Conservation (phyloP, 345 rosid genomes). For the Dipteronia sinensis region DNA sequence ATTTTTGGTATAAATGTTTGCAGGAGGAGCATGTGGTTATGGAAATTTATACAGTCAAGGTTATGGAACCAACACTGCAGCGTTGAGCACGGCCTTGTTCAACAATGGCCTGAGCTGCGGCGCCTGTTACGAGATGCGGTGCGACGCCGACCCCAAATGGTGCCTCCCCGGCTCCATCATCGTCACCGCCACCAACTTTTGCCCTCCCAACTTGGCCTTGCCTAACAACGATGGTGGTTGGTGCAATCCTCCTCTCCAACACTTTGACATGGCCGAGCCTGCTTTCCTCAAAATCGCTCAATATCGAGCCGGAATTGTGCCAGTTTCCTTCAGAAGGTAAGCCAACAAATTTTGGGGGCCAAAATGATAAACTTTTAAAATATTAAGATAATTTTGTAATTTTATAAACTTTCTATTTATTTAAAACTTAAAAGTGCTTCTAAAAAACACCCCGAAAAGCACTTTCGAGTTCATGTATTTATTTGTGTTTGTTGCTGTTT, state of each 20-base stretch:
- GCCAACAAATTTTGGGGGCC: too few relatives aligned
- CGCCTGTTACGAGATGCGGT: conserved; percentile 42
- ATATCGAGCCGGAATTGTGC: conserved; percentile 63
- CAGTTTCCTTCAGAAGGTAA: conserved; percentile 52
- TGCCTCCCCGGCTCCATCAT: conserved; percentile 41
- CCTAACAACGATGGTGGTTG: conserved; percentile 63
- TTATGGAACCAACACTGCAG: conserved; percentile 46
- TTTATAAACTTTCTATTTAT: too few relatives aligned
- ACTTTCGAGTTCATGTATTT: too few relatives aligned
- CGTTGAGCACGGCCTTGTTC: conserved; percentile 49
- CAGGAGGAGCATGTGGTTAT: conserved; percentile 57
- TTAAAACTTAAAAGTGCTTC: too few relatives aligned
- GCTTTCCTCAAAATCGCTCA: conserved; percentile 60
- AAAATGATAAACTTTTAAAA: too few relatives aligned
- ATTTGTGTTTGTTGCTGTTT: background rate
- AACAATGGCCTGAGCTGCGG: conserved; percentile 46
- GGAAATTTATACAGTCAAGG: conserved; percentile 48
- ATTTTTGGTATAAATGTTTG: background rate
- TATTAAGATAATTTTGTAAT: too few relatives aligned
- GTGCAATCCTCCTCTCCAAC: conserved; percentile 71
- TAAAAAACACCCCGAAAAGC: too few relatives aligned
- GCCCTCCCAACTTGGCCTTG: conserved; percentile 57
- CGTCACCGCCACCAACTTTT: conserved; percentile 50
- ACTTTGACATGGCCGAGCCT: conserved; percentile 62
- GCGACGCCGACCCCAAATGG: conserved; percentile 44